Percentiles rank a stretch among this genome's conserved stretches.
Evolutionary conservation across 768 basidiomycete genomes (phyloP).

Genomic region (Mycena galericulata): DNA sequence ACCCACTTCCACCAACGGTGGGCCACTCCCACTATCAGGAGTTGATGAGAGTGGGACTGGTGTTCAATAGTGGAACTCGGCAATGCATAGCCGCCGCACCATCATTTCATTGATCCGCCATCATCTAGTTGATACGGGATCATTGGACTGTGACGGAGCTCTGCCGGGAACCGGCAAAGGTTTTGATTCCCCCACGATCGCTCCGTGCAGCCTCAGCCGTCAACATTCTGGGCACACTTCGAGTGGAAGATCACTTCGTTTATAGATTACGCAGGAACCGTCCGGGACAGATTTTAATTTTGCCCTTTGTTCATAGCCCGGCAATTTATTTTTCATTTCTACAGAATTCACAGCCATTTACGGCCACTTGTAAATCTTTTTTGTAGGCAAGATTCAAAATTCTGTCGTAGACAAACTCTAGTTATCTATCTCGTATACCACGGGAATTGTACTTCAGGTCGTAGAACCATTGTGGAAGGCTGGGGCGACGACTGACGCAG

Average conservation of each 20-base stretch:
- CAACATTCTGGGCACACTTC: slow-evolving; percentile 7
- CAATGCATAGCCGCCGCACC: too few species aligned
- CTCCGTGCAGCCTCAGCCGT: neutral
- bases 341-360: neutral
- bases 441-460: neutral
- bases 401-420: neutral
- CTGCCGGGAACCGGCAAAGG: neutral
- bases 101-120: too few species aligned
- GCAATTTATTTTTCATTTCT: neutral
- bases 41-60: too few species aligned
- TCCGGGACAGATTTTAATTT: neutral
- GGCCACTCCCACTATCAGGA: too few species aligned
- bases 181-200: neutral
- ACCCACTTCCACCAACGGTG: too few species aligned
- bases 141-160: too few species aligned
- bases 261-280: neutral
- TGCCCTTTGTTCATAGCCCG: neutral
- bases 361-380: neutral
- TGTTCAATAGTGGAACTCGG: too few species aligned
- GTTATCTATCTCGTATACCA: neutral
- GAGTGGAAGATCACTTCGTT: slow-evolving; percentile 1
- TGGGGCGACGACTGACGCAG: too few species aligned
- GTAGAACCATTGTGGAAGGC: slow-evolving; percentile 1
- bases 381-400: slow-evolving; percentile 1
- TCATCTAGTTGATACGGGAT: too few species aligned